Evolutionary conservation across 2,329 filamentous ascomycete genomes (phyloP).

Genomic region (Claviceps sp.): DNA sequence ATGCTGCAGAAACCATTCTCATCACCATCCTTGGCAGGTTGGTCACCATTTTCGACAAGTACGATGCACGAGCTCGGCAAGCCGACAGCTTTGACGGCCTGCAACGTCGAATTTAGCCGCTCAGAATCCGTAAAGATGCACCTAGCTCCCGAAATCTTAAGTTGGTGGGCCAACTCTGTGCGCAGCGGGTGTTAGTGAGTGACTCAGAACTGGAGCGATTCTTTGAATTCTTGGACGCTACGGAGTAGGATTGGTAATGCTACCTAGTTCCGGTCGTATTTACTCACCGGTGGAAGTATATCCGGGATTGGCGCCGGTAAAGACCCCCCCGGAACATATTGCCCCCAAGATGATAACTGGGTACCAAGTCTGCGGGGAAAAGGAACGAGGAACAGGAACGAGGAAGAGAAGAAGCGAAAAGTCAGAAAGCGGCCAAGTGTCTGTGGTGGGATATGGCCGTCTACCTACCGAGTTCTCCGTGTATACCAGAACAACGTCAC

Average conservation of each 20-base stretch:
- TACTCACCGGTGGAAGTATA: not conserved
- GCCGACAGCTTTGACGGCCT: not conserved
- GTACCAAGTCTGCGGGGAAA: not conserved
- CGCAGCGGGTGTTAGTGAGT: not conserved
- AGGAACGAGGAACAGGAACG: too few relatives aligned
- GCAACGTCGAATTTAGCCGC: not conserved
- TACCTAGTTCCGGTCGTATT: not conserved
- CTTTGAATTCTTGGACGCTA: not conserved
- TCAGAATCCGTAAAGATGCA: not conserved
- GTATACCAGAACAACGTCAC: not conserved
- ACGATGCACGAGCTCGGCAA: not conserved
- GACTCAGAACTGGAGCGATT: not conserved
- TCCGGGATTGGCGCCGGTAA: not conserved
- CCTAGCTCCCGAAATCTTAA: not conserved
- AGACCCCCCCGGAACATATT: not conserved
- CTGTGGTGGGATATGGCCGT: not conserved
- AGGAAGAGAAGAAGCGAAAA: not conserved
- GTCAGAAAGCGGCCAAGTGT: not conserved
- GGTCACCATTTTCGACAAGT: not conserved
- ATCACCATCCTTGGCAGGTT: not conserved
- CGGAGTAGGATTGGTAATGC: not conserved
- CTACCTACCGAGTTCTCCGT: not conserved
- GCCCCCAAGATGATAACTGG: not conserved
- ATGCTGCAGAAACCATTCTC: not conserved
- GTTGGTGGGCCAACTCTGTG: not conserved